A percentile compares a stretch with the other conserved stretches of the same genome.
Evolutionary conservation across 2,329 filamentous ascomycete genomes (phyloP).

Genomic region (Pseudomassariella vexata): DNA sequence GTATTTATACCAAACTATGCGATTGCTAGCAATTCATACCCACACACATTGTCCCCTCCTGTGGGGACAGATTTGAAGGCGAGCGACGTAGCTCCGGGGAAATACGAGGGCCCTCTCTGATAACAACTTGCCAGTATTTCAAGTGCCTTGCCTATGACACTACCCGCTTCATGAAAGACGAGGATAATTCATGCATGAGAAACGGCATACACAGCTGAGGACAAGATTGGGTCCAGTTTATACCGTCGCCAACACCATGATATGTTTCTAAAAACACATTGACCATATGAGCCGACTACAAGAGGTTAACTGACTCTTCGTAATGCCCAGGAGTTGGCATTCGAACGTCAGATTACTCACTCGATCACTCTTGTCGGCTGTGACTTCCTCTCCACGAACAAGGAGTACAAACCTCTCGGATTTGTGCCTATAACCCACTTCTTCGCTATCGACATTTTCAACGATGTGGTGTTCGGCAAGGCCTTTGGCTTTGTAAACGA

Average conservation of each 20-base stretch:
- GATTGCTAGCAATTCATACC: too few relatives aligned
- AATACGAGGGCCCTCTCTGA: too few relatives aligned
- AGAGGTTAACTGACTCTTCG: too few relatives aligned
- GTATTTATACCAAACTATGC: too few relatives aligned
- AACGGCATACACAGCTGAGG: neutral
- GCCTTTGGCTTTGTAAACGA: neutral
- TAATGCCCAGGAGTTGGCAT: neutral
- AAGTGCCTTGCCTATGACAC: too few relatives aligned
- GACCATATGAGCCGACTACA: too few relatives aligned
- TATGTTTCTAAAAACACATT: too few relatives aligned
- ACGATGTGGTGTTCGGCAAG: neutral
- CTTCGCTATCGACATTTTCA: neutral
- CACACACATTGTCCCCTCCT: too few relatives aligned
- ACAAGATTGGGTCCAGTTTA: neutral
- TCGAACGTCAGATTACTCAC: neutral
- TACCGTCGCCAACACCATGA: too few relatives aligned
- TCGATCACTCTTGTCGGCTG: neutral
- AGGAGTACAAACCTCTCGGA: neutral
- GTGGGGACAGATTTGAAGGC: too few relatives aligned
- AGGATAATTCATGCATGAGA: constrained; percentile 4
- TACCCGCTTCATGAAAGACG: constrained; percentile 7
- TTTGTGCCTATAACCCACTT: neutral
- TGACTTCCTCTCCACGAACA: neutral
- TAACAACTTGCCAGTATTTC: too few relatives aligned
- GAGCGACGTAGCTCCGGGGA: too few relatives aligned